Conservation (phyloP, 768 basidiomycete species). For the Amanita polypyramis region DNA sequence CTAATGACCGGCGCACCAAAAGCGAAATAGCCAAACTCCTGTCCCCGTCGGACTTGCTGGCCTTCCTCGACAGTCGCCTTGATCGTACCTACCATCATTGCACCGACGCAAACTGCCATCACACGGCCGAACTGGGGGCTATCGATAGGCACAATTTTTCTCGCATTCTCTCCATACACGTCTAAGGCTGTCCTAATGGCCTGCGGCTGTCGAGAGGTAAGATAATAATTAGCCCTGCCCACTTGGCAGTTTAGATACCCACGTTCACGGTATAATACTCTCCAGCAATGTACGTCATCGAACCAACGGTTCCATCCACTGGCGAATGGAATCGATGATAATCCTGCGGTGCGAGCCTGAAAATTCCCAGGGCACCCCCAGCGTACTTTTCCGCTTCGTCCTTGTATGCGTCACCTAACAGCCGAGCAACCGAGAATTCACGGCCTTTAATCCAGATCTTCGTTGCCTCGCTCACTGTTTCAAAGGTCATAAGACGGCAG, state of each 20-base stretch:
- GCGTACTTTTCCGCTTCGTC: constrained; percentile 58
- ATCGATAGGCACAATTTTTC: constrained; percentile 89
- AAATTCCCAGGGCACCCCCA: constrained; percentile 82
- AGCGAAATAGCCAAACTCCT: constrained; percentile 92
- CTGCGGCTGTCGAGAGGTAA: constrained; percentile 50
- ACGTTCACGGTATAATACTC: constrained; percentile 97
- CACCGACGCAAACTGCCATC: constrained; percentile 86
- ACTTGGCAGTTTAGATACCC: constrained; percentile 15
- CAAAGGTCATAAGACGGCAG: constrained; percentile 93
- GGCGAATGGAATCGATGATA: constrained; percentile 92
- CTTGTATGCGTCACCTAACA: constrained; percentile 74
- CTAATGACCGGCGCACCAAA: constrained; percentile 52
- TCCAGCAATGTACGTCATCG: constrained; percentile 74
- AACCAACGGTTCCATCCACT: constrained; percentile 76
- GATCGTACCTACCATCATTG: constrained; percentile 95
- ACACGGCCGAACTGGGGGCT: constrained; percentile 84
- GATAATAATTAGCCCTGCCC: background rate
- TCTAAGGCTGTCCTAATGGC: constrained; percentile 85
- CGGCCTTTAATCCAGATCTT: constrained; percentile 95
- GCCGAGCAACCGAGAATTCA: constrained; percentile 72
- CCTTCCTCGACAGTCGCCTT: constrained; percentile 81
- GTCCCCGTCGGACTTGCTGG: constrained; percentile 65
- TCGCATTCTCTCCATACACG: constrained; percentile 89
- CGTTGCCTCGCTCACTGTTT: constrained; percentile 78
- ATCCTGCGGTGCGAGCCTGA: constrained; percentile 88